A percentile compares a stretch with the other conserved stretches of the same genome.
Evolutionary conservation across 1,139 yeast species (phyloP).

Genomic region (Yamadazyma diospyri): DNA sequence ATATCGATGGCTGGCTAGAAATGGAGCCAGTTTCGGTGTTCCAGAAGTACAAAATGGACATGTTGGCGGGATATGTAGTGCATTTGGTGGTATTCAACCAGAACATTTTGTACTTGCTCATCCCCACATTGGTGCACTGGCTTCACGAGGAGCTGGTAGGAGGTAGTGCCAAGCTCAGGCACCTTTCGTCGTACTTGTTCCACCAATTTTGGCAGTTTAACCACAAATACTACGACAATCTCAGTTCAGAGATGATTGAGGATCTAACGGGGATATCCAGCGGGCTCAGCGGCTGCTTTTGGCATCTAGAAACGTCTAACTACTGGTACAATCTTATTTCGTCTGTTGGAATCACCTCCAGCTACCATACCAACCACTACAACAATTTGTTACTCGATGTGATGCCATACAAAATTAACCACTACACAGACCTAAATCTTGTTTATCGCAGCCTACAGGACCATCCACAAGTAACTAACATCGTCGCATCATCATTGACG

Average conservation of each 20-base stretch:
- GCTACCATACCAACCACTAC: slow-evolving; percentile 9
- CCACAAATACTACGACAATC: slow-evolving; percentile 14
- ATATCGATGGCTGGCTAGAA: slow-evolving; percentile 38
- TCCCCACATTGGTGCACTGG: slow-evolving; percentile 40
- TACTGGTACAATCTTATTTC: slow-evolving; percentile 31
- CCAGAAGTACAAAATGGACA: slow-evolving; percentile 18
- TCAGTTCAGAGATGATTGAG: slow-evolving; percentile 16
- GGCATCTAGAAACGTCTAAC: slow-evolving; percentile 25
- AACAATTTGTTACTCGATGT: slow-evolving; percentile 10
- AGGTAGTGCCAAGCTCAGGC: slow-evolving; percentile 4
- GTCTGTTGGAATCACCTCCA: slow-evolving; percentile 13
- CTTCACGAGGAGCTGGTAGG: slow-evolving; percentile 24
- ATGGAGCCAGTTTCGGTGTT: slow-evolving; percentile 27
- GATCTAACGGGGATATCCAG: slow-evolving; percentile 18
- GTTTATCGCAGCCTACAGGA: neutral
- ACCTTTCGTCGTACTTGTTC: slow-evolving; percentile 18
- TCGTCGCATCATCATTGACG: slow-evolving; percentile 21
- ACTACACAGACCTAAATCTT: neutral
- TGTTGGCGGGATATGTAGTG: slow-evolving; percentile 33
- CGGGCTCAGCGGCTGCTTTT: slow-evolving; percentile 17
- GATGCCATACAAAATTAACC: neutral
- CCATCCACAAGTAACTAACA: slow-evolving; percentile 22
- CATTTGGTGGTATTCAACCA: slow-evolving; percentile 32
- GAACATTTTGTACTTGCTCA: slow-evolving; percentile 24
- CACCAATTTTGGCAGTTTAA: slow-evolving; percentile 27